Evolutionary conservation across 106 monocot genomes (phyloP).

Genomic region (Agapanthus africanus): DNA sequence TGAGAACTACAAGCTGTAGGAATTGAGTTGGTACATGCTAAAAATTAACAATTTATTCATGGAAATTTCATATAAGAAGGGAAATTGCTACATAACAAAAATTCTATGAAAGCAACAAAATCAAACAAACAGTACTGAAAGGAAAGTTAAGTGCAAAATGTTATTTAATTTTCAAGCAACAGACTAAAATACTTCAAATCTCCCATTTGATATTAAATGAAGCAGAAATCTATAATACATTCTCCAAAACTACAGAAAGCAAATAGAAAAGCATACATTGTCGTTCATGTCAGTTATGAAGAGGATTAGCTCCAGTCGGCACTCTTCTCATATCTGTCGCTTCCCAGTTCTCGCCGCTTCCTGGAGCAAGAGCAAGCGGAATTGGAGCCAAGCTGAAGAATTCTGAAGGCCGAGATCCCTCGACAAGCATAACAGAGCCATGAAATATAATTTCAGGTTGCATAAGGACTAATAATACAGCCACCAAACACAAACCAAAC

Average conservation of each 20-base stretch:
- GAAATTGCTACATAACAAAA: too few relatives aligned
- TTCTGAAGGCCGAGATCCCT: constrained; percentile 11
- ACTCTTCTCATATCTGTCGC: constrained; percentile 15
- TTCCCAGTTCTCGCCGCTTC: neutral
- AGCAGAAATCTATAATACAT: constrained; percentile 7
- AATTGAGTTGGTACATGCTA: too few relatives aligned
- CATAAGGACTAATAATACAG: constrained; percentile 10
- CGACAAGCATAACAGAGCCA: constrained; percentile 2
- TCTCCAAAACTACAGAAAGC: neutral
- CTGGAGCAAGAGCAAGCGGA: neutral
- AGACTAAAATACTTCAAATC: neutral
- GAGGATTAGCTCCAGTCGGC: constrained; percentile 31
- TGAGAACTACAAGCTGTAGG: too few relatives aligned
- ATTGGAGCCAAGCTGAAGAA: constrained; percentile 14
- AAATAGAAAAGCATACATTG: neutral
- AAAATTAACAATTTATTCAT: too few relatives aligned
- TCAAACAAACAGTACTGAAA: too few relatives aligned
- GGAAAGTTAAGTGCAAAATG: too few relatives aligned
- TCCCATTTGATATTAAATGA: constrained; percentile 7
- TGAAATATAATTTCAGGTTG: neutral
- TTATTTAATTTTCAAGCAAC: too few relatives aligned
- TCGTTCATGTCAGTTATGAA: constrained; percentile 27
- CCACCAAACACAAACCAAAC: constrained; percentile 11
- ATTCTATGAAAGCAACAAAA: too few relatives aligned
- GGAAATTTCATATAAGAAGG: too few relatives aligned